Conservation (phyloP, 495 filamentous ascomycete species). For the Penicillium ucsense region DNA sequence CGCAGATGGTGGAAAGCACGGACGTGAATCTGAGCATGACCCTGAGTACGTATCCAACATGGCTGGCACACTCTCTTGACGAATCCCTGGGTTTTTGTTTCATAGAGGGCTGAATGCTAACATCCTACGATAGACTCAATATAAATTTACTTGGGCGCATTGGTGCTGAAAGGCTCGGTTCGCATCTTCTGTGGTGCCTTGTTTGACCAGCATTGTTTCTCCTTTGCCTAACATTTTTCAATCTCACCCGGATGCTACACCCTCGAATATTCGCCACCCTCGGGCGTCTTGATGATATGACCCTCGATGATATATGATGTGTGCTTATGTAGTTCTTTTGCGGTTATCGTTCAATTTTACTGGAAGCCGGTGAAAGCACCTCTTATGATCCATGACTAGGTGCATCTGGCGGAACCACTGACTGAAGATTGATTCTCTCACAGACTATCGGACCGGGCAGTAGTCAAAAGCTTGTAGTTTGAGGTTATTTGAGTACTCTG, state of each 20-base stretch:
- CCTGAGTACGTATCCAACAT: constrained; percentile 52
- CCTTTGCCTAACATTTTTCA: neutral
- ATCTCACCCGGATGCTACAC: neutral
- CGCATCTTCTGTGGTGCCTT: no score
- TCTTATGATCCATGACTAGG: no score
- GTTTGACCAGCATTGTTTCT: neutral
- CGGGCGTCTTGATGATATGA: constrained; percentile 16
- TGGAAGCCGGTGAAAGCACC: no score
- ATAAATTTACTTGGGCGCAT: constrained; percentile 5
- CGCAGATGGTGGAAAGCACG: constrained; percentile 96
- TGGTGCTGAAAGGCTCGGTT: neutral
- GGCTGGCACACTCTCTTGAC: neutral
- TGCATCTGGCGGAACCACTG: no score
- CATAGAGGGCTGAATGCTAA: constrained; percentile 11
- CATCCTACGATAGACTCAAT: constrained; percentile 22
- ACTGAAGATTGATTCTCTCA: no score
- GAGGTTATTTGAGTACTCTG: no score
- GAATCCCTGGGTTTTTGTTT: neutral
- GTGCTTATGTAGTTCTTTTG: constrained; percentile 22
- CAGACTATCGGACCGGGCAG: no score
- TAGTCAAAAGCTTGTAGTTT: no score
- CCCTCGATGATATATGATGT: constrained; percentile 21
- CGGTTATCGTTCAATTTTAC: neutral
- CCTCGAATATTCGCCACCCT: neutral
- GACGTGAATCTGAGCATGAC: constrained; percentile 99